phyloP scores from a whole-genome alignment of 371 early-diverging fungal genomes.

The Saksenaea oblongispora region DNA sequence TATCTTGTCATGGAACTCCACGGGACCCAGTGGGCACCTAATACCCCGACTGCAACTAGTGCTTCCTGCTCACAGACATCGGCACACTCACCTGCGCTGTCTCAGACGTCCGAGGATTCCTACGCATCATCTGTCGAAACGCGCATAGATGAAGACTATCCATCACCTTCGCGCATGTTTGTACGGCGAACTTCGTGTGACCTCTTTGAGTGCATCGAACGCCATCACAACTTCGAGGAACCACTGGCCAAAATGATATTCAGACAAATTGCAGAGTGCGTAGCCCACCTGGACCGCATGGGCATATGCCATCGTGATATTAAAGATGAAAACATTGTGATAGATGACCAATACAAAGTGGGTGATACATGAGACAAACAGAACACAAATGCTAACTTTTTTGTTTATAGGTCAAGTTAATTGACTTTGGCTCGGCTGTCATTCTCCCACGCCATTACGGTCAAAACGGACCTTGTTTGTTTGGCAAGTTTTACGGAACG shows the following conservation, averaged over 20 bases:
- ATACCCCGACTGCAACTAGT: neutral
- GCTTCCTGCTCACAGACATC: neutral
- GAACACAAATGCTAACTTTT: neutral
- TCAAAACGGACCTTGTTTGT: slow-evolving; percentile 21
- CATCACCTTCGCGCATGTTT: slow-evolving; percentile 29
- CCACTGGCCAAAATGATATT: slow-evolving; percentile 60
- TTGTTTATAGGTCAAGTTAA: slow-evolving; percentile 66
- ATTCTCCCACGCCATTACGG: slow-evolving; percentile 33
- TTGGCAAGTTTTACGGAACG: slow-evolving; percentile 48
- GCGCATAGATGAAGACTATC: slow-evolving; percentile 16
- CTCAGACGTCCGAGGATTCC: slow-evolving; percentile 35
- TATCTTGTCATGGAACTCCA: slow-evolving; percentile 83
- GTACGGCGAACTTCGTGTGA: slow-evolving; percentile 66
- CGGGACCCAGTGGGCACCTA: slow-evolving; percentile 66
- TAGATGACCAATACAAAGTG: slow-evolving; percentile 61
- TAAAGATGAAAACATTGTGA: slow-evolving; percentile 80
- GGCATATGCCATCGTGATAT: slow-evolving; percentile 69
- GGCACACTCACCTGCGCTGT: slow-evolving; percentile 30
- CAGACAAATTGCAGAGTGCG: slow-evolving; percentile 69
- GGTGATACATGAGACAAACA: slow-evolving; percentile 1
- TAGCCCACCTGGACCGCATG: slow-evolving; percentile 60
- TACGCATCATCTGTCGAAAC: slow-evolving; percentile 18
- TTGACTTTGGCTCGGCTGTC: slow-evolving; percentile 78
- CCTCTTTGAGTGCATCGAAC: slow-evolving; percentile 83
- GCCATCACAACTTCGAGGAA: slow-evolving; percentile 66